Conservation (phyloP, 208 protist genomes). For the Lotmaria passim region DNA sequence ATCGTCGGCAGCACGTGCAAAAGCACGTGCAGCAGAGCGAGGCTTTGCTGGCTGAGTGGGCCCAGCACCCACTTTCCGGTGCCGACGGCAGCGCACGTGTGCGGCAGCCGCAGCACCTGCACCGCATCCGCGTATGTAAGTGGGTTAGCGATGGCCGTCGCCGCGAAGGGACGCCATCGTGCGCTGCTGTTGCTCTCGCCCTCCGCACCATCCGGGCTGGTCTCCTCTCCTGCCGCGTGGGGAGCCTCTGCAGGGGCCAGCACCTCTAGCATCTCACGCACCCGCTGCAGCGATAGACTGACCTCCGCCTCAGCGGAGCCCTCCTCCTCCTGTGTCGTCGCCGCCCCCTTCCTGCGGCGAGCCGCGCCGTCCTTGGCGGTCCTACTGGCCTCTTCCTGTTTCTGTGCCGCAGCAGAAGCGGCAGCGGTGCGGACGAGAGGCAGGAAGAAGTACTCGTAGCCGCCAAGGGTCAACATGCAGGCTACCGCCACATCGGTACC, state of each 20-base stretch:
- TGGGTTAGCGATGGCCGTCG: conserved; percentile 18
- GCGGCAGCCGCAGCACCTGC: conserved; percentile 30
- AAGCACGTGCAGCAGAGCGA: conserved; percentile 53
- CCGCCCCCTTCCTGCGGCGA: not conserved
- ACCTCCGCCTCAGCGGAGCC: conserved; percentile 9
- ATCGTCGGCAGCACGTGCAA: conserved; percentile 56
- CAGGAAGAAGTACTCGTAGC: conserved; percentile 77
- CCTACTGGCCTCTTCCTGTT: not conserved
- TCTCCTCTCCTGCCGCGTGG: not conserved
- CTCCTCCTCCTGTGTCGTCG: not conserved
- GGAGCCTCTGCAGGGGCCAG: conserved; percentile 18
- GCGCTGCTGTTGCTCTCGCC: not conserved
- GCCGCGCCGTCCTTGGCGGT: not conserved
- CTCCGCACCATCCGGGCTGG: not conserved
- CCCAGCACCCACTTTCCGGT: conserved; percentile 28
- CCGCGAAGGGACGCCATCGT: conserved; percentile 25
- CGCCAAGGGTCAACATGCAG: conserved; percentile 69
- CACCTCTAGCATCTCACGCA: conserved; percentile 43
- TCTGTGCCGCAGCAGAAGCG: not conserved
- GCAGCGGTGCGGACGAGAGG: conserved; percentile 43
- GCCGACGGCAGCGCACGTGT: conserved; percentile 9
- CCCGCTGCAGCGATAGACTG: conserved; percentile 20
- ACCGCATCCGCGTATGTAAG: conserved; percentile 27
- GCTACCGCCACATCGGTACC: conserved; percentile 68
- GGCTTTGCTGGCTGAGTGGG: conserved; percentile 29